These are phyloP conservation scores for Candida tunisiensis DNA, from an alignment of 1,139 yeast genomes.

Conservation along the genomic window DNA sequence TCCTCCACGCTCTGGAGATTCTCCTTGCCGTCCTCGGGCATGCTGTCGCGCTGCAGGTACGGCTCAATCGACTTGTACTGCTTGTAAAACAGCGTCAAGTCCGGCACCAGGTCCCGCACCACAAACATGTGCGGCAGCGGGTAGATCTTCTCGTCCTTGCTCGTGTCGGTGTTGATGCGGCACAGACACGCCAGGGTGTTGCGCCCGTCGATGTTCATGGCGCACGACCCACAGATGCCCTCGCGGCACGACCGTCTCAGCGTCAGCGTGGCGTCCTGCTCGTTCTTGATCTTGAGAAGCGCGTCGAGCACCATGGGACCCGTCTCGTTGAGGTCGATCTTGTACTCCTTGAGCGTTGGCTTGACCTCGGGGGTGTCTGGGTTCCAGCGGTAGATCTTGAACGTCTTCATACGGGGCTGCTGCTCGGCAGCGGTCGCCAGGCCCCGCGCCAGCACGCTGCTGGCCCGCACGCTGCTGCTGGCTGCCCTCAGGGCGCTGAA, in stretches of 20 bases:
- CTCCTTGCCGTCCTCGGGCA: constrained; percentile 86
- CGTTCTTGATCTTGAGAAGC: constrained; percentile 82
- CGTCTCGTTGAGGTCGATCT: constrained; percentile 74
- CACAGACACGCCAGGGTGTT: constrained; percentile 95
- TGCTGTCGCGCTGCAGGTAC: constrained; percentile 67
- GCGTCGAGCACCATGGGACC: constrained; percentile 99
- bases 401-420: constrained; percentile 50
- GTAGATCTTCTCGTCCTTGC: constrained; percentile 72
- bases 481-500: no score
- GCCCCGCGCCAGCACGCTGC: no score
- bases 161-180: constrained; percentile 67
- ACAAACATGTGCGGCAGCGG: constrained; percentile 98
- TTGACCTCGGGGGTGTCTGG: constrained; percentile 93
- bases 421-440: constrained; percentile 3
- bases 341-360: constrained; percentile 73
- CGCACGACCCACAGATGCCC: constrained; percentile 99
- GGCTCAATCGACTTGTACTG: constrained; percentile 98
- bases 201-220: constrained; percentile 97
- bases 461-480: no score
- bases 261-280: constrained; percentile 88
- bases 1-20: constrained; percentile 83
- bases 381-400: constrained; percentile 94
- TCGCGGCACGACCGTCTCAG: constrained; percentile 98
- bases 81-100: constrained; percentile 91
- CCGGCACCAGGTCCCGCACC: constrained; percentile 94